Evolutionary conservation across 306 rosid genomes (phyloP).

Genomic region (Cicer cuneatum): DNA sequence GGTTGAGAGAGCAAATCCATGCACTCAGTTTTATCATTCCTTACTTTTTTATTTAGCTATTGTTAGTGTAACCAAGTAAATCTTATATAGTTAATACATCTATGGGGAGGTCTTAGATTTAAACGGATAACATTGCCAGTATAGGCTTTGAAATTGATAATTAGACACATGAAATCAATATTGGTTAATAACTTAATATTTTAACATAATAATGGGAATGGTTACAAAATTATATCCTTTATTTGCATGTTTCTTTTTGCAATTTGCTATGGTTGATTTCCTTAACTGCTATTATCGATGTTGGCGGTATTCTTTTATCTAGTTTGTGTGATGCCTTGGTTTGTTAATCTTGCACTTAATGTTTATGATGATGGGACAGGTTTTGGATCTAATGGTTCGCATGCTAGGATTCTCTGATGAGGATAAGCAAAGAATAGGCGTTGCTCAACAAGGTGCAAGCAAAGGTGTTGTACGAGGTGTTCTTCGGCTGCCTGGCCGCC

Average conservation of each 20-base stretch:
- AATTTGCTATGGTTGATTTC: background rate
- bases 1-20: background rate
- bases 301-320: slow-evolving; percentile 7
- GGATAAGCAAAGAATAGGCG: slow-evolving; percentile 89
- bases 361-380: slow-evolving; percentile 56
- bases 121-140: slow-evolving; percentile 12
- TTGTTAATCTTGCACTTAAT: slow-evolving; percentile 17
- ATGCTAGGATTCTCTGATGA: slow-evolving; percentile 95
- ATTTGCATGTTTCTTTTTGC: slow-evolving; percentile 36
- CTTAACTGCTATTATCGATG: slow-evolving; percentile 1
- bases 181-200: slow-evolving; percentile 13
- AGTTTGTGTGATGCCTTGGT: slow-evolving; percentile 2
- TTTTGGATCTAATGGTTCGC: slow-evolving; percentile 95
- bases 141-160: slow-evolving; percentile 10
- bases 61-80: background rate
- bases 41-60: slow-evolving; percentile 15
- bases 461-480: slow-evolving; percentile 97
- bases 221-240: slow-evolving; percentile 3
- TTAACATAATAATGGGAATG: background rate
- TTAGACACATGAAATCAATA: slow-evolving; percentile 16
- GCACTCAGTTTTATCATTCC: slow-evolving; percentile 23
- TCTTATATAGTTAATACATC: background rate
- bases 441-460: slow-evolving; percentile 80
- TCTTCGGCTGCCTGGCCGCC: slow-evolving; percentile 88
- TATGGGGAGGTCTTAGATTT: background rate